These are phyloP conservation scores for Tulasnella calospora DNA, from an alignment of 768 basidiomycete species.

Conservation along the genomic window DNA sequence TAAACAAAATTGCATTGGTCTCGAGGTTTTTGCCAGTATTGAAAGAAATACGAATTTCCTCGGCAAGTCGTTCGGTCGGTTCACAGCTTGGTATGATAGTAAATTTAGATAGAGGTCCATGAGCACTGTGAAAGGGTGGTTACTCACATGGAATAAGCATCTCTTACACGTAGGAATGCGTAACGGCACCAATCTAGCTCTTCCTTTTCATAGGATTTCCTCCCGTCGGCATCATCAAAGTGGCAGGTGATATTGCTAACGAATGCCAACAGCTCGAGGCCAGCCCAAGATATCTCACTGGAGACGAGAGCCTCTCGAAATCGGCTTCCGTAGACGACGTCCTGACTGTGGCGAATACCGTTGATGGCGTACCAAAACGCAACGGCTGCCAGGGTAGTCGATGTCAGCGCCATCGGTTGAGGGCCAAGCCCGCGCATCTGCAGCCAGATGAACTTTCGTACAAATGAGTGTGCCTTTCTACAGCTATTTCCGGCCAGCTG, in stretches of 20 bases:
- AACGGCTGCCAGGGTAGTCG: not conserved
- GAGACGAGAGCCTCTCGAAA: not conserved
- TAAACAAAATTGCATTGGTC: not conserved
- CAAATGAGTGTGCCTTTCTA: not conserved
- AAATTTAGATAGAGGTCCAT: not conserved
- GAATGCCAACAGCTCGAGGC: not conserved
- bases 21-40: not conserved
- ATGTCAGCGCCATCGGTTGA: not conserved
- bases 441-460: not conserved
- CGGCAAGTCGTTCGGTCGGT: not conserved
- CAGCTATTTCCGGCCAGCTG: not conserved
- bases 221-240: not conserved
- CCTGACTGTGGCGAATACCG: not conserved
- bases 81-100: not conserved
- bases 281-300: not conserved
- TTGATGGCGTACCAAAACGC: not conserved
- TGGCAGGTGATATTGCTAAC: not conserved
- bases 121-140: not conserved
- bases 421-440: not conserved
- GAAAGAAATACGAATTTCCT: not conserved
- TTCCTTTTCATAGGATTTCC: not conserved
- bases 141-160: not conserved
- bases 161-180: not conserved
- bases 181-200: not conserved
- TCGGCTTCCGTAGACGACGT: not conserved